Evolutionary conservation across 2,329 filamentous ascomycete genomes (phyloP).

Genomic region (Aureobasidium pullulans): DNA sequence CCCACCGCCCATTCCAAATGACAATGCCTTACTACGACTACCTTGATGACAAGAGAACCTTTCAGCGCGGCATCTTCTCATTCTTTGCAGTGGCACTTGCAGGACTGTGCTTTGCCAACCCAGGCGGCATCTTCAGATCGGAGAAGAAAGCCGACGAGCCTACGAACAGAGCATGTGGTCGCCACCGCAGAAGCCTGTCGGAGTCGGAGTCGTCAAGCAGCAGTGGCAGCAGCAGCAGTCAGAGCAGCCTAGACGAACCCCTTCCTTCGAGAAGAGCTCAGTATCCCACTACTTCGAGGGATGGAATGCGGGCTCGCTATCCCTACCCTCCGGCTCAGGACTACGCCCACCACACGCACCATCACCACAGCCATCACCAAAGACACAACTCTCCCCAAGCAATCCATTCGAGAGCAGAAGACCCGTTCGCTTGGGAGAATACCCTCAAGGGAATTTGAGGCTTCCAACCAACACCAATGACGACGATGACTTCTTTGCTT

Average conservation of each 20-base stretch:
- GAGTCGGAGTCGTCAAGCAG: constrained; percentile 9
- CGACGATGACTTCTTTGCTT: background rate
- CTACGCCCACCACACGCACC: background rate
- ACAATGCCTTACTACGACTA: constrained; percentile 22
- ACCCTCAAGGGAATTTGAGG: constrained; percentile 1
- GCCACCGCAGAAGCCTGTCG: constrained; percentile 18
- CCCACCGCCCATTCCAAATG: background rate
- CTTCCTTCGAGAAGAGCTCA: constrained; percentile 20
- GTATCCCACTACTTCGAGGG: constrained; percentile 3
- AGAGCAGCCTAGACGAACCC: constrained; percentile 23
- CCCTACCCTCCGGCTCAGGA: constrained; percentile 1
- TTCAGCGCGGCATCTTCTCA: constrained; percentile 27
- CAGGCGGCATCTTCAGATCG: constrained; percentile 28
- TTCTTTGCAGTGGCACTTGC: constrained; percentile 23
- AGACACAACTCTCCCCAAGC: background rate
- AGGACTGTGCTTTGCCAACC: constrained; percentile 29
- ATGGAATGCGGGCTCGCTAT: constrained; percentile 11
- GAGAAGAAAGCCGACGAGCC: constrained; percentile 22
- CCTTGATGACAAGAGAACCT: constrained; percentile 25
- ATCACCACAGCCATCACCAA: constrained; percentile 15
- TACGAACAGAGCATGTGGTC: constrained; percentile 18
- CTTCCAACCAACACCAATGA: background rate
- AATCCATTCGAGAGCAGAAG: background rate
- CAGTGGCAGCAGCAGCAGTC: constrained; percentile 20
- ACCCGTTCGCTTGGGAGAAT: constrained; percentile 14